Conservation (phyloP, 2,329 filamentous ascomycete species). For the Neospermospora avenae region DNA sequence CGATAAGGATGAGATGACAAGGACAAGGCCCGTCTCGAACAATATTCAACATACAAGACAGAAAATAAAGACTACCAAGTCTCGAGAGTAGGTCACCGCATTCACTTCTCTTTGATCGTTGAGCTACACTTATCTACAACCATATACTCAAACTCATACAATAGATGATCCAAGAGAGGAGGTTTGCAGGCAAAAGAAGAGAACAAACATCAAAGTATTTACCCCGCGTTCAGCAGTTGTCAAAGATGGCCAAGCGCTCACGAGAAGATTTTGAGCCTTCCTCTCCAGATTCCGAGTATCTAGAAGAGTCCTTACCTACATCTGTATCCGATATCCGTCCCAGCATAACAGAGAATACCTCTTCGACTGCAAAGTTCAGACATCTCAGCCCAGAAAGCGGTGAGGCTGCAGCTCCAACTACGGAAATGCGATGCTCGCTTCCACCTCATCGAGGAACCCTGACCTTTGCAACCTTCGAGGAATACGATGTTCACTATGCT, state of each 20-base stretch:
- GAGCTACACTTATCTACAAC: not conserved
- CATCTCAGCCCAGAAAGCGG: constrained; percentile 59
- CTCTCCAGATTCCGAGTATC: constrained; percentile 35
- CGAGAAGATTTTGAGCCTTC: constrained; percentile 47
- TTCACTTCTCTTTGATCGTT: not conserved
- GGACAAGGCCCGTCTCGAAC: not conserved
- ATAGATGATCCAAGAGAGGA: constrained; percentile 7
- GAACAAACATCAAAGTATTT: constrained; percentile 33
- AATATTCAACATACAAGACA: not conserved
- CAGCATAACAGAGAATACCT: constrained; percentile 17
- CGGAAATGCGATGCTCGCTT: constrained; percentile 72
- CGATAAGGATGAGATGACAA: not conserved
- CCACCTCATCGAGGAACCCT: constrained; percentile 73
- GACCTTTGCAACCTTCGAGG: constrained; percentile 69
- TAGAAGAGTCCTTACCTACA: constrained; percentile 21
- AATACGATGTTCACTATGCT: constrained; percentile 84
- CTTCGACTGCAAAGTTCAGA: constrained; percentile 50
- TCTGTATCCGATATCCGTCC: constrained; percentile 29
- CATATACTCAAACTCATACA: not conserved
- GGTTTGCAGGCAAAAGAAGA: constrained; percentile 5
- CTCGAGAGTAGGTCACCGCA: not conserved
- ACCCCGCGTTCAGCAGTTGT: constrained; percentile 34
- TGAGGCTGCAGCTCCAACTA: constrained; percentile 24
- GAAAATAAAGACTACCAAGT: not conserved
- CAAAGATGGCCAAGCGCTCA: constrained; percentile 59